Percentiles rank a stretch among this genome's conserved stretches.
These are phyloP conservation scores for Curvularia lunata DNA, from an alignment of 2,329 filamentous ascomycete species.

Conservation along the genomic window DNA sequence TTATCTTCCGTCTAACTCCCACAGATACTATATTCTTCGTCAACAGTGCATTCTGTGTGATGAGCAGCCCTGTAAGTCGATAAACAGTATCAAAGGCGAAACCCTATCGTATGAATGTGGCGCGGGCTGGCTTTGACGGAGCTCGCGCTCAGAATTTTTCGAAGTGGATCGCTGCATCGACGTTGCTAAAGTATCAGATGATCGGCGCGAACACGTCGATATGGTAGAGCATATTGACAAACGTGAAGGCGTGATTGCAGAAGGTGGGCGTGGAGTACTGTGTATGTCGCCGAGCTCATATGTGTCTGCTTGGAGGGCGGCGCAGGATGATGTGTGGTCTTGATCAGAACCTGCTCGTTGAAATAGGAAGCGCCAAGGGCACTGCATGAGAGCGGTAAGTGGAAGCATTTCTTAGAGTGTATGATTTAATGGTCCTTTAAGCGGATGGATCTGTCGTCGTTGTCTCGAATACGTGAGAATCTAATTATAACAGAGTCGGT, in stretches of 20 bases:
- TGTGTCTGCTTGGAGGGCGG: neutral
- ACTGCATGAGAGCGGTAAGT: neutral
- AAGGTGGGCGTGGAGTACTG: neutral
- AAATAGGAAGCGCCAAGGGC: neutral
- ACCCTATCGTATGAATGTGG: constrained; percentile 43
- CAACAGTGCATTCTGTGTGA: constrained; percentile 38
- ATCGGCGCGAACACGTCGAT: neutral
- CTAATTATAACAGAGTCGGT: neutral
- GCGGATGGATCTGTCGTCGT: too few relatives aligned
- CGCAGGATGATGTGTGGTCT: neutral
- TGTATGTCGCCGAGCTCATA: neutral
- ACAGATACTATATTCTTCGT: neutral
- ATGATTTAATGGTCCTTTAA: too few relatives aligned
- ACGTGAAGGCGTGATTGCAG: neutral
- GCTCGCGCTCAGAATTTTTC: constrained; percentile 37
- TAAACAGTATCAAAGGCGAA: constrained; percentile 42
- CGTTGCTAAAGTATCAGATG: too few relatives aligned
- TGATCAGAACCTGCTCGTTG: neutral
- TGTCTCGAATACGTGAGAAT: neutral
- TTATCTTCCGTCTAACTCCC: neutral
- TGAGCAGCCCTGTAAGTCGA: constrained; percentile 38
- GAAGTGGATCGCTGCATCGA: neutral
- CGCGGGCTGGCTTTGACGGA: constrained; percentile 42
- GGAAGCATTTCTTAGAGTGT: neutral
- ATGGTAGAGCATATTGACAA: neutral